Conservation (phyloP, 805 yeast genomes). For the Torulaspora delbrueckii region DNA sequence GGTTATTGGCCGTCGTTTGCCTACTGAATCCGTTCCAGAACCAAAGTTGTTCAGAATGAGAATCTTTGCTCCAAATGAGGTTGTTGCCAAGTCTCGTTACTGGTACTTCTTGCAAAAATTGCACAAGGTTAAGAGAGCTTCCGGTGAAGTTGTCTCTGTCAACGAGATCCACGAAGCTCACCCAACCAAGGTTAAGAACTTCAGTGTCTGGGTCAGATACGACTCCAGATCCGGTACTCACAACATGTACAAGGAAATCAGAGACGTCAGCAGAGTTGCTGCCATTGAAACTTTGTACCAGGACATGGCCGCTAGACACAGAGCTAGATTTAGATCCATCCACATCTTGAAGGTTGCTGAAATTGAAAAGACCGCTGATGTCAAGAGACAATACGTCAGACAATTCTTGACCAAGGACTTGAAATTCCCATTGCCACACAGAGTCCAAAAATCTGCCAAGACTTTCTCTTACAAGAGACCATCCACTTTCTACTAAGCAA, state of each 20-base stretch:
- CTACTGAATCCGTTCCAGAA: slow-evolving; percentile 97
- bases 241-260: slow-evolving; percentile 99
- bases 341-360: slow-evolving; percentile 99
- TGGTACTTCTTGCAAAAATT: slow-evolving; percentile 99
- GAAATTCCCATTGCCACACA: slow-evolving; percentile 99
- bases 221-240: slow-evolving; percentile 99
- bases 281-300: slow-evolving; percentile 98
- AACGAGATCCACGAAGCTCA: slow-evolving; percentile 87
- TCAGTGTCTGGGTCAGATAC: slow-evolving; percentile 99
- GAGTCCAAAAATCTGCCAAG: slow-evolving; percentile 86
- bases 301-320: slow-evolving; percentile 99
- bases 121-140: slow-evolving; percentile 99
- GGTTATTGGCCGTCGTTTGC: slow-evolving; percentile 99
- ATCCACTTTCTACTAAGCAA: slow-evolving; percentile 87
- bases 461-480: slow-evolving; percentile 91
- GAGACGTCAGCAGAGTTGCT: slow-evolving; percentile 98
- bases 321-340: slow-evolving; percentile 99
- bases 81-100: slow-evolving; percentile 99
- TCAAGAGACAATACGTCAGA: slow-evolving; percentile 98
- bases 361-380: slow-evolving; percentile 95
- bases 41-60: slow-evolving; percentile 99
- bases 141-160: slow-evolving; percentile 97
- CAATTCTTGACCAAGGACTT: slow-evolving; percentile 93
- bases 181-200: slow-evolving; percentile 99
- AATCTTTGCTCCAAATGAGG: slow-evolving; percentile 98